Conservation (phyloP, 257 asterid species). For the Solanum piurae region DNA sequence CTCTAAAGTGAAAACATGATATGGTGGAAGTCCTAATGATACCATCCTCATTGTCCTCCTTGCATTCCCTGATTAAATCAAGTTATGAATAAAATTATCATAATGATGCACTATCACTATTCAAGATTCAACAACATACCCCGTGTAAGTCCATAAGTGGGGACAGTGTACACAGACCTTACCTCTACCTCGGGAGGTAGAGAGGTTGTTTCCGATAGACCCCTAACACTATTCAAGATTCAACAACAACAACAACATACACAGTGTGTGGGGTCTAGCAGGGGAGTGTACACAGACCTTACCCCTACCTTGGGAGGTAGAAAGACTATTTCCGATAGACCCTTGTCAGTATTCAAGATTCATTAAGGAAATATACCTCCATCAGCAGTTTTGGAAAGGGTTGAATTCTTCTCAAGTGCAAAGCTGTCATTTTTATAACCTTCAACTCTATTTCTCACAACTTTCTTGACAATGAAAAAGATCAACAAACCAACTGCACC, state of each 20-base stretch:
- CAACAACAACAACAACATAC: not conserved
- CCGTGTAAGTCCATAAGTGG: not conserved
- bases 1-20: constrained; percentile 76
- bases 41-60: constrained; percentile 68
- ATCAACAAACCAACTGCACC: constrained; percentile 40
- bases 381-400: constrained; percentile 29
- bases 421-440: constrained; percentile 40
- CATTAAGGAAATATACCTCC: constrained; percentile 39
- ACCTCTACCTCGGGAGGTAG: not conserved
- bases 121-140: not conserved
- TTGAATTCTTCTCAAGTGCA: constrained; percentile 40
- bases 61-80: constrained; percentile 34
- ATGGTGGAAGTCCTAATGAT: constrained; percentile 81
- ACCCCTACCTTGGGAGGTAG: not conserved
- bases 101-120: not conserved
- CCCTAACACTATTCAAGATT: not conserved
- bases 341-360: not conserved
- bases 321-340: not conserved
- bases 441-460: constrained; percentile 21
- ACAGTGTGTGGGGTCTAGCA: not conserved
- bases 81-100: not conserved
- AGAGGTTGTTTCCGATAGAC: not conserved
- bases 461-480: constrained; percentile 32
- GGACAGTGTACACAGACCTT: not conserved
- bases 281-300: not conserved